These are phyloP conservation scores for Neonectria magnoliae DNA, from an alignment of 2,329 filamentous ascomycete species.

Conservation along the genomic window DNA sequence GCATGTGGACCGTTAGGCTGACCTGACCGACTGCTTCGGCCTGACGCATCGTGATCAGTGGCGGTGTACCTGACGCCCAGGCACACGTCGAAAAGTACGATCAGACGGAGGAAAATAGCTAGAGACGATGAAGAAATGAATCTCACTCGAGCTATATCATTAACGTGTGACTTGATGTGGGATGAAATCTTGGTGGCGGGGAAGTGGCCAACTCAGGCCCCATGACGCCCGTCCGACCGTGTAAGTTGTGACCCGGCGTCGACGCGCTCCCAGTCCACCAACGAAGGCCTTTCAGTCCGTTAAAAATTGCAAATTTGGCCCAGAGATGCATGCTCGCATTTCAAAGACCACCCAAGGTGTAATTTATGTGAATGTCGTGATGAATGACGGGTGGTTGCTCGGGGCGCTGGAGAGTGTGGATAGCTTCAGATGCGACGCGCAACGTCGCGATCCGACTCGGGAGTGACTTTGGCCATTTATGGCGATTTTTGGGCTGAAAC, in stretches of 20 bases:
- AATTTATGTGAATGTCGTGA: conserved; percentile 23
- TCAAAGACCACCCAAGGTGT: background rate
- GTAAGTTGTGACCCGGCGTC: conserved; percentile 40
- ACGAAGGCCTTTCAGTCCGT: conserved; percentile 4
- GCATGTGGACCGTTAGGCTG: conserved; percentile 5
- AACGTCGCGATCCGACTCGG: conserved; percentile 26
- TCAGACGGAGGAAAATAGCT: background rate
- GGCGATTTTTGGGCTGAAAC: conserved; percentile 19
- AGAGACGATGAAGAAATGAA: background rate
- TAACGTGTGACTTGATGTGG: background rate
- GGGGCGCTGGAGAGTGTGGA: conserved; percentile 42
- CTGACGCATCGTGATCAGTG: conserved; percentile 1
- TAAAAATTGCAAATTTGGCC: conserved; percentile 33
- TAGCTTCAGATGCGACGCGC: conserved; percentile 47
- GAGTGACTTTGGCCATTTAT: conserved; percentile 45
- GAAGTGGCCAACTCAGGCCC: conserved; percentile 16
- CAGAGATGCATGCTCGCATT: conserved; percentile 9
- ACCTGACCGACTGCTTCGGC: conserved; percentile 7
- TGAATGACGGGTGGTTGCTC: conserved; percentile 33
- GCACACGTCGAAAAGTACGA: background rate
- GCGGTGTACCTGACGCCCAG: background rate
- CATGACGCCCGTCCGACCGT: conserved; percentile 40
- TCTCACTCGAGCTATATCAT: background rate
- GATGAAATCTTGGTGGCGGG: background rate
- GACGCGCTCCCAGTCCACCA: conserved; percentile 7